These are phyloP conservation scores for Nicotiana benthamiana DNA, from an alignment of 257 asterid genomes.

Conservation along the genomic window DNA sequence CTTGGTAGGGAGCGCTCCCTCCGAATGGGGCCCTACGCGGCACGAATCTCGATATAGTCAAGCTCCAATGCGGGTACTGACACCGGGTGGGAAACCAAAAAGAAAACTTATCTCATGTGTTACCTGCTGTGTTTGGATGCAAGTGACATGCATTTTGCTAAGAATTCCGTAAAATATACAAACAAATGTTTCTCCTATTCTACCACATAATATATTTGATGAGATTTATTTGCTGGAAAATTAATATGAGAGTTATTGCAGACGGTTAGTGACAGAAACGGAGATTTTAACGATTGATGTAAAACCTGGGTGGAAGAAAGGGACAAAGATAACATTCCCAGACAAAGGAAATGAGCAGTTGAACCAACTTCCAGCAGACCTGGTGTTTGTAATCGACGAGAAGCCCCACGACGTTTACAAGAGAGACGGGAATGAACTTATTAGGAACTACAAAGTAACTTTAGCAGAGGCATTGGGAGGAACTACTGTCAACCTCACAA, in stretches of 20 bases:
- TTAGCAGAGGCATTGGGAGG: slow-evolving; percentile 74
- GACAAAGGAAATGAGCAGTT: slow-evolving; percentile 86
- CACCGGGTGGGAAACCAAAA: too few species aligned
- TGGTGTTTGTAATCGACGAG: slow-evolving; percentile 75
- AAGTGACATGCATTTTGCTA: not conserved
- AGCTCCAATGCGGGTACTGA: too few species aligned
- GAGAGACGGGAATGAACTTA: slow-evolving; percentile 69
- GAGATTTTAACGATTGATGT: slow-evolving; percentile 65
- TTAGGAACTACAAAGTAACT: slow-evolving; percentile 27
- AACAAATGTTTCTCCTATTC: not conserved
- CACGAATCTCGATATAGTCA: too few species aligned
- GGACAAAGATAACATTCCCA: slow-evolving; percentile 77
- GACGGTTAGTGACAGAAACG: slow-evolving; percentile 43
- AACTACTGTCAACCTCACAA: slow-evolving; percentile 29
- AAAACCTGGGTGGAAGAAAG: slow-evolving; percentile 92
- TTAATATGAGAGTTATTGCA: slow-evolving; percentile 11
- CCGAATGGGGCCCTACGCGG: too few species aligned
- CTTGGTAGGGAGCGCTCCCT: too few species aligned
- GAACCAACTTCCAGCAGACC: slow-evolving; percentile 76
- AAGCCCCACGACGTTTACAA: slow-evolving; percentile 60
- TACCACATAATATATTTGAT: not conserved
- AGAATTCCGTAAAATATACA: not conserved
- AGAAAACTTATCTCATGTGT: too few species aligned
- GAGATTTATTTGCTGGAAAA: not conserved
- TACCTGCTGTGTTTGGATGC: not conserved